These are phyloP conservation scores for Eucalyptus pauciflora DNA, from an alignment of 345 rosid species.

Conservation along the genomic window DNA sequence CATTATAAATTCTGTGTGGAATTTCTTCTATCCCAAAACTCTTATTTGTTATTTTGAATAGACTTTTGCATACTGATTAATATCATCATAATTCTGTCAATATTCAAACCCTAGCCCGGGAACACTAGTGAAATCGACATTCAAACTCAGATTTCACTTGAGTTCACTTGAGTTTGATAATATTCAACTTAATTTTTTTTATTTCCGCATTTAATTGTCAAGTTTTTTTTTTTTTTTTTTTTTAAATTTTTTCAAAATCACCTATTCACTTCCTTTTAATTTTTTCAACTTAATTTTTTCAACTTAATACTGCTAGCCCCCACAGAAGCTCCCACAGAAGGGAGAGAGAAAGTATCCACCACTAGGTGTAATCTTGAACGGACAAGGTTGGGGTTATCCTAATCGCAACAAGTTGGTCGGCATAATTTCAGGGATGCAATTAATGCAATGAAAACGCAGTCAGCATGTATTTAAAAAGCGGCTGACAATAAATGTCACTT, in stretches of 20 bases:
- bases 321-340: neutral
- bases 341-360: neutral
- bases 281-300: no score
- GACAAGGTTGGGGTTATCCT: neutral
- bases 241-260: no score
- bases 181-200: neutral
- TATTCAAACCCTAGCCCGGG: neutral
- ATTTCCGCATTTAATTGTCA: no score
- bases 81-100: neutral
- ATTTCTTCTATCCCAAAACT: neutral
- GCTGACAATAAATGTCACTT: neutral
- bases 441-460: neutral
- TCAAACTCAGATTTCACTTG: neutral
- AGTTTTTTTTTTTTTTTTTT: no score
- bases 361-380: neutral
- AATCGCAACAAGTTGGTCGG: neutral
- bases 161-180: neutral
- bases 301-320: neutral
- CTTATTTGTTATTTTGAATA: no score
- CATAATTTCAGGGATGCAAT: neutral
- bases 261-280: no score
- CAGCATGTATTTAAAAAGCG: no score
- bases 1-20: neutral
- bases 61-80: no score
- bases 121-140: neutral